A percentile compares a stretch with the other conserved stretches of the same genome.
phyloP scores from a whole-genome alignment of 1,139 yeast species.

The Yamadazyma blattariae region DNA sequence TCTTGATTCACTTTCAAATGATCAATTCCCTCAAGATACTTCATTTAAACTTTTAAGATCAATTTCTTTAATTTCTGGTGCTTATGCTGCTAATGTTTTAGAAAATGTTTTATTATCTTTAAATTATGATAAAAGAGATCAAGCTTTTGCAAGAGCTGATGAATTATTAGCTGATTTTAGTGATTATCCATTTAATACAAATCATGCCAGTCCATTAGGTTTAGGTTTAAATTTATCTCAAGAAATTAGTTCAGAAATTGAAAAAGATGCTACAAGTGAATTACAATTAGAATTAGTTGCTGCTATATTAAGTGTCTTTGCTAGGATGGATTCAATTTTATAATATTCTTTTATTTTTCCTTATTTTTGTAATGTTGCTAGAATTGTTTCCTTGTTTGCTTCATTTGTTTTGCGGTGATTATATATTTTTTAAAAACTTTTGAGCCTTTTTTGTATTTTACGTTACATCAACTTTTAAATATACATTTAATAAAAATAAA shows the following conservation, averaged over 20 bases:
- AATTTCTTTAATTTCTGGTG: constrained; percentile 79
- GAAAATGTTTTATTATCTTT: constrained; percentile 82
- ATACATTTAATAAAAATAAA: too few species aligned
- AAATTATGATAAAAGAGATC: constrained; percentile 87
- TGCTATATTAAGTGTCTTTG: constrained; percentile 69
- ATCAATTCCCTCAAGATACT: constrained; percentile 66
- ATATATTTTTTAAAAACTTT: not conserved
- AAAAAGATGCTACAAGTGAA: constrained; percentile 51
- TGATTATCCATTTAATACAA: constrained; percentile 76
- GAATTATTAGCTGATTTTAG: constrained; percentile 80
- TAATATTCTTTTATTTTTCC: constrained; percentile 13
- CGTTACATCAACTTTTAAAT: not conserved
- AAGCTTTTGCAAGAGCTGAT: constrained; percentile 90
- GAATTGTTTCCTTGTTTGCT: too few species aligned
- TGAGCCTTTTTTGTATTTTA: not conserved
- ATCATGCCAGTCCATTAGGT: constrained; percentile 58
- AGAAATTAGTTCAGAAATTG: constrained; percentile 68
- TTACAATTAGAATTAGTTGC: constrained; percentile 86
- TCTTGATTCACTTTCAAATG: constrained; percentile 46
- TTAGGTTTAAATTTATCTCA: constrained; percentile 73
- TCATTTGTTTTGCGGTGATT: too few species aligned
- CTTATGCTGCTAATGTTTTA: constrained; percentile 93
- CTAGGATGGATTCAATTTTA: constrained; percentile 56
- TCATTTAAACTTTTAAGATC: constrained; percentile 75
- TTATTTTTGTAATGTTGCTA: too few species aligned